Conservation (phyloP, 345 rosid species). For the Aquilaria malaccensis region DNA sequence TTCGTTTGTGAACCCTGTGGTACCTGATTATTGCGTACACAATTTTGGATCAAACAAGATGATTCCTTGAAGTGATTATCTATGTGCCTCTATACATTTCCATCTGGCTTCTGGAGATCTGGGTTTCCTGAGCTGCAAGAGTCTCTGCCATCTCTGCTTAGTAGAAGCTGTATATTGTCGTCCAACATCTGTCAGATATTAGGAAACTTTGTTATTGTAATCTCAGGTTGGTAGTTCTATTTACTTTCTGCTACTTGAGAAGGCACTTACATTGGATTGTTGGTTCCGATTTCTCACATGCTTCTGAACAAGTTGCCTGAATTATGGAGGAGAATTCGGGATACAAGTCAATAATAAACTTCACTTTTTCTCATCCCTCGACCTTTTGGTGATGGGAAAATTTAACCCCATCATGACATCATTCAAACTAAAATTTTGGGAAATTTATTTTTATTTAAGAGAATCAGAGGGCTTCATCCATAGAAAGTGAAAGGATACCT, state of each 20-base stretch:
- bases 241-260: background rate
- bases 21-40: background rate
- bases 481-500: slow-evolving; percentile 19
- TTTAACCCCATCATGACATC: background rate
- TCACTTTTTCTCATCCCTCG: background rate
- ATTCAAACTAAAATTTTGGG: background rate
- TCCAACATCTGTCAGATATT: slow-evolving; percentile 38
- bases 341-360: background rate
- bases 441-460: background rate
- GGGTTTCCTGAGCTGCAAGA: slow-evolving; percentile 62
- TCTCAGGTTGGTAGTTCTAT: background rate
- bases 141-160: slow-evolving; percentile 69
- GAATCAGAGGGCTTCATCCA: background rate
- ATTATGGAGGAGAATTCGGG: background rate
- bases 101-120: background rate
- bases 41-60: too few species aligned
- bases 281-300: slow-evolving; percentile 61
- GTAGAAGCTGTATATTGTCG: slow-evolving; percentile 42
- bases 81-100: background rate
- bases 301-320: slow-evolving; percentile 73
- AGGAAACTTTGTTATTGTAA: background rate
- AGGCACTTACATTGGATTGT: slow-evolving; percentile 41
- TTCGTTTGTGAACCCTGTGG: background rate
- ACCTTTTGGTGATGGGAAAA: background rate
- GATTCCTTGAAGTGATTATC: too few species aligned